A percentile compares a stretch with the other conserved stretches of the same genome.
Conservation (phyloP, 2,329 filamentous ascomycete species). For the Colletotrichum ledebouriae region DNA sequence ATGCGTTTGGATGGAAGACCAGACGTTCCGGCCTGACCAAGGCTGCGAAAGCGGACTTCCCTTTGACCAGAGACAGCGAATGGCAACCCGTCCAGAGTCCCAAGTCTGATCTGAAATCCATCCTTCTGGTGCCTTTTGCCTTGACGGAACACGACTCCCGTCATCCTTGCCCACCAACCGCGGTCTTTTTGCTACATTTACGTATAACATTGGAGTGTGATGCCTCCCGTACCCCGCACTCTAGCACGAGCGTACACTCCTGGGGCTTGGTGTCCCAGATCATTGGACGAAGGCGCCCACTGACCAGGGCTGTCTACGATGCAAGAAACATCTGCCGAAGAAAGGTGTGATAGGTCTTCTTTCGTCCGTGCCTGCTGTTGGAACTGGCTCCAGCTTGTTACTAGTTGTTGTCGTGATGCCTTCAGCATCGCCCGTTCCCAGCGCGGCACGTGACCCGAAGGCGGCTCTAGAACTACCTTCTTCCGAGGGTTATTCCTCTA, state of each 20-base stretch:
- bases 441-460: no score
- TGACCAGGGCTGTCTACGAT: slow-evolving; percentile 5
- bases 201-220: slow-evolving; percentile 5
- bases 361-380: slow-evolving; percentile 13
- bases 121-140: no score
- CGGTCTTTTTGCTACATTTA: not conserved
- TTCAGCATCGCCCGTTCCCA: no score
- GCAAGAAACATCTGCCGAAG: slow-evolving; percentile 22
- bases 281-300: slow-evolving; percentile 13
- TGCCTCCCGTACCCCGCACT: slow-evolving; percentile 15
- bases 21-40: slow-evolving; percentile 19
- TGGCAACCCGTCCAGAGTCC: not conserved
- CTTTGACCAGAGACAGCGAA: not conserved
- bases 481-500: no score
- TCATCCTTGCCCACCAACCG: not conserved
- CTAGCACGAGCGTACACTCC: slow-evolving; percentile 13
- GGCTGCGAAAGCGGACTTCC: slow-evolving; percentile 3
- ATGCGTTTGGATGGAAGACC: not conserved
- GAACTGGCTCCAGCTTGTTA: not conserved
- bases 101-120: no score
- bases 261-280: not conserved
- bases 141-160: not conserved
- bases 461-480: no score
- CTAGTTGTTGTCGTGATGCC: no score
- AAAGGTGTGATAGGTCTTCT: slow-evolving; percentile 6